Percentiles rank a stretch among this genome's conserved stretches.
These are phyloP conservation scores for Penicillium parvum DNA, from an alignment of 495 filamentous ascomycete genomes.

Conservation along the genomic window DNA sequence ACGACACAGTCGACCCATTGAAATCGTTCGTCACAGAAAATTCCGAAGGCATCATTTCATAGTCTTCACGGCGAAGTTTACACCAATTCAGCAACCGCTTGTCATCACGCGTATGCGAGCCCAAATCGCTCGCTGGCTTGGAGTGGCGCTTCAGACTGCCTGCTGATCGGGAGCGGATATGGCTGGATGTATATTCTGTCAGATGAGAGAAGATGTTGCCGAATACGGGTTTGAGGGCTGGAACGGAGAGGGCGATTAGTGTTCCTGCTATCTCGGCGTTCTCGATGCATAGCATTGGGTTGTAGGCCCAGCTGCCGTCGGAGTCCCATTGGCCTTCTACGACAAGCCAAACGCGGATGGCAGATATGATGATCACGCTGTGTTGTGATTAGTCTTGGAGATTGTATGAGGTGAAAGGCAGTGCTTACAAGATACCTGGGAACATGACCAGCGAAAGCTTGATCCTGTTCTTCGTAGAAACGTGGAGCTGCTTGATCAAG, in stretches of 20 bases:
- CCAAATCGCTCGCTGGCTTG: slow-evolving; percentile 13
- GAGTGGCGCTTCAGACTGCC: slow-evolving; percentile 13
- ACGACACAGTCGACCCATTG: not conserved
- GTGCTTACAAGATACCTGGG: slow-evolving; percentile 40
- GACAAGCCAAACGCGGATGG: slow-evolving; percentile 40
- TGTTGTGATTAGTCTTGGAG: slow-evolving; percentile 2
- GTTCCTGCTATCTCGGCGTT: slow-evolving; percentile 42
- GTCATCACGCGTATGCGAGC: slow-evolving; percentile 18
- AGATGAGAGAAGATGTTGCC: slow-evolving; percentile 26
- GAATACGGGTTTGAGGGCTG: slow-evolving; percentile 41
- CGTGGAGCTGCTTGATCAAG: slow-evolving; percentile 36
- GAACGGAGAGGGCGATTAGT: slow-evolving; percentile 42
- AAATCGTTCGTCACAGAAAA: slow-evolving; percentile 16
- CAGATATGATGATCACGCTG: slow-evolving; percentile 42
- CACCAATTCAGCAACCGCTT: slow-evolving; percentile 26
- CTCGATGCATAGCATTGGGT: slow-evolving; percentile 42
- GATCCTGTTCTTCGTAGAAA: slow-evolving; percentile 32
- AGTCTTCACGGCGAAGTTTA: slow-evolving; percentile 18
- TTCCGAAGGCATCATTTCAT: slow-evolving; percentile 31
- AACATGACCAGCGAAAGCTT: slow-evolving; percentile 39
- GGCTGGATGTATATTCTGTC: slow-evolving; percentile 24
- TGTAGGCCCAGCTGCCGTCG: slow-evolving; percentile 44
- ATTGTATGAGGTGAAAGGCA: too few relatives aligned
- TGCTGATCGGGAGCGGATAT: slow-evolving; percentile 20
- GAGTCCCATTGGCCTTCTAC: slow-evolving; percentile 34